phyloP scores from a whole-genome alignment of 192 early-diverging fungal species.

The Glomus cerebriforme region DNA sequence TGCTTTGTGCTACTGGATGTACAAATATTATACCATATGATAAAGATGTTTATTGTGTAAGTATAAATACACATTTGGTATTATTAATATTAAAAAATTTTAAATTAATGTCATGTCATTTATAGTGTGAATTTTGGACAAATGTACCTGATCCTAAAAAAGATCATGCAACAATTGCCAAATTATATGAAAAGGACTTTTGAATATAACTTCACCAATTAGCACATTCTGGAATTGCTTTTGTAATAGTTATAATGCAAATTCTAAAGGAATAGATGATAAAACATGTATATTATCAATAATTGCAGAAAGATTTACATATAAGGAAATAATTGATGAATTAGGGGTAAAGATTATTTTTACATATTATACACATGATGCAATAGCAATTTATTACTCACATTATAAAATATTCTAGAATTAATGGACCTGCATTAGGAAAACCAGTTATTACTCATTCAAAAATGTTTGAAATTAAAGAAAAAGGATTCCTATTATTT shows the following conservation, averaged over 20 bases:
- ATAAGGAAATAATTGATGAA: neutral
- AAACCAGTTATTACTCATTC: neutral
- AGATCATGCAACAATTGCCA: neutral
- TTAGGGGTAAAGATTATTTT: neutral
- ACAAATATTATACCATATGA: neutral
- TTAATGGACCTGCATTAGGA: neutral
- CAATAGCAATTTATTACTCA: neutral
- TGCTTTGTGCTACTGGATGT: neutral
- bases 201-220: neutral
- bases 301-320: too few relatives aligned
- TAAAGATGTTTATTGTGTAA: neutral
- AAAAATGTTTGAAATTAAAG: neutral
- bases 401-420: neutral
- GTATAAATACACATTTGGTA: neutral
- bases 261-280: too few relatives aligned
- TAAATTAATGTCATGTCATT: neutral
- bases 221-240: neutral
- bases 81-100: too few relatives aligned
- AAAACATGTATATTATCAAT: too few relatives aligned
- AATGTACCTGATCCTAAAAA: too few relatives aligned
- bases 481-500: conserved; percentile 9
- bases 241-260: neutral
- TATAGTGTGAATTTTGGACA: neutral
- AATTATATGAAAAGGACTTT: neutral
- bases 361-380: neutral